These are phyloP conservation scores for Filosporella fistucella DNA, from an alignment of 495 filamentous ascomycete genomes.

Conservation along the genomic window DNA sequence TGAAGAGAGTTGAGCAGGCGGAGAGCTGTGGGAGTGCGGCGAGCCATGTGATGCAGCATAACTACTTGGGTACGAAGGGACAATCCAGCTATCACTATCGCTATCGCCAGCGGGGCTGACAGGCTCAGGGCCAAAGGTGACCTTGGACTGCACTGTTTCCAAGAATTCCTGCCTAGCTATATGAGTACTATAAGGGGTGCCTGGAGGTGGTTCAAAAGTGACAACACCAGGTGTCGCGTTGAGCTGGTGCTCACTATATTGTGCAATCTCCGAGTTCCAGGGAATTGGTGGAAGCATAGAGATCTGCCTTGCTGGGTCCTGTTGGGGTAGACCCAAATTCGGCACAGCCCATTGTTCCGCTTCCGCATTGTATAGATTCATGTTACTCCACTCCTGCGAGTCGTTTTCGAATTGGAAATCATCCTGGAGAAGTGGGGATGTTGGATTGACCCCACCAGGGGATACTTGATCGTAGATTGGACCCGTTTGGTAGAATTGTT, in stretches of 20 bases:
- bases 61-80: slow-evolving; percentile 7
- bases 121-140: slow-evolving; percentile 7
- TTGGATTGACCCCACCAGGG: neutral
- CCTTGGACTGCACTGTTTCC: neutral
- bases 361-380: too few species aligned
- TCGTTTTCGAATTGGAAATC: slow-evolving; percentile 3
- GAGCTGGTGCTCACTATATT: slow-evolving; percentile 3
- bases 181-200: slow-evolving; percentile 2
- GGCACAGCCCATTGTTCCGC: too few species aligned
- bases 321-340: neutral
- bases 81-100: slow-evolving; percentile 11
- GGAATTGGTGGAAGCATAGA: slow-evolving; percentile 1
- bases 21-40: slow-evolving; percentile 11
- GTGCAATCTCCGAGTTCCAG: slow-evolving; percentile 12
- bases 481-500: neutral
- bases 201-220: slow-evolving; percentile 9
- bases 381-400: too few species aligned
- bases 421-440: neutral
- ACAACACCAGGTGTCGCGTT: slow-evolving; percentile 5
- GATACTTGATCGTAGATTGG: neutral
- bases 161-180: slow-evolving; percentile 7
- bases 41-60: slow-evolving; percentile 9
- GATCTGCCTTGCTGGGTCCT: neutral
- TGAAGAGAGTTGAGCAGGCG: slow-evolving; percentile 5
- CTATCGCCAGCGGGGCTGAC: slow-evolving; percentile 9